These are phyloP conservation scores for Yarrowia divulgata DNA, from an alignment of 805 yeast species.

Conservation along the genomic window DNA sequence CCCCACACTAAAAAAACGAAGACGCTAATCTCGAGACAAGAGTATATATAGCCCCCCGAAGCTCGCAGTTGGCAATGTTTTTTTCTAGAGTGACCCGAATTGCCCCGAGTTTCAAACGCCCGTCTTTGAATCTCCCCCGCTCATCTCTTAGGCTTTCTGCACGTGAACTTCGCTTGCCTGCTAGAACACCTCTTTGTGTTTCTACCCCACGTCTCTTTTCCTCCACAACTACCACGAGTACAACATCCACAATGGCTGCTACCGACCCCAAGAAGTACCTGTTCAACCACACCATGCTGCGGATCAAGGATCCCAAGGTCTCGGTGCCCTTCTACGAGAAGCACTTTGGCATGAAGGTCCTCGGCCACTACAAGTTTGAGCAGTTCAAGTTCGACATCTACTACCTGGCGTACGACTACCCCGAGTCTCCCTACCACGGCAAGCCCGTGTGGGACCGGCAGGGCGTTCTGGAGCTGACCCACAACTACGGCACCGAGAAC, in stretches of 20 bases:
- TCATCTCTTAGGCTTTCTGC: neutral
- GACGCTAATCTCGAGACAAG: neutral
- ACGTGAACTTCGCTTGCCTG: neutral
- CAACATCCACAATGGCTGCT: neutral
- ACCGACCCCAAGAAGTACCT: conserved; percentile 40
- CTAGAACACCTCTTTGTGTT: neutral
- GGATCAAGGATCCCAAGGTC: conserved; percentile 80
- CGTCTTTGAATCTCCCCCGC: neutral
- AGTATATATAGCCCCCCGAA: conserved; percentile 3
- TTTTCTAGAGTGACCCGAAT: neutral
- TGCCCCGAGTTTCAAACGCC: neutral
- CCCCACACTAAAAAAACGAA: conserved; percentile 3
- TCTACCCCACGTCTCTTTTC: neutral
- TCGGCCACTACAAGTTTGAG: conserved; percentile 61
- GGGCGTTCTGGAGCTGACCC: conserved; percentile 86
- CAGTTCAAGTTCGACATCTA: conserved; percentile 69
- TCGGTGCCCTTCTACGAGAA: conserved; percentile 76
- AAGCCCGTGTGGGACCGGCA: conserved; percentile 53
- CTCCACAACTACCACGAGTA: conserved; percentile 3
- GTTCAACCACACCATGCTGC: conserved; percentile 59
- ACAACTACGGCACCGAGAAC: conserved; percentile 74
- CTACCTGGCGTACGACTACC: conserved; percentile 66
- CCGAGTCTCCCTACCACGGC: conserved; percentile 53
- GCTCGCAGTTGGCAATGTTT: neutral
- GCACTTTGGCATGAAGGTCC: conserved; percentile 73